A percentile compares a stretch with the other conserved stretches of the same genome.
Evolutionary conservation across 2,329 filamentous ascomycete species (phyloP).

Genomic region (Ophiostoma piceae): DNA sequence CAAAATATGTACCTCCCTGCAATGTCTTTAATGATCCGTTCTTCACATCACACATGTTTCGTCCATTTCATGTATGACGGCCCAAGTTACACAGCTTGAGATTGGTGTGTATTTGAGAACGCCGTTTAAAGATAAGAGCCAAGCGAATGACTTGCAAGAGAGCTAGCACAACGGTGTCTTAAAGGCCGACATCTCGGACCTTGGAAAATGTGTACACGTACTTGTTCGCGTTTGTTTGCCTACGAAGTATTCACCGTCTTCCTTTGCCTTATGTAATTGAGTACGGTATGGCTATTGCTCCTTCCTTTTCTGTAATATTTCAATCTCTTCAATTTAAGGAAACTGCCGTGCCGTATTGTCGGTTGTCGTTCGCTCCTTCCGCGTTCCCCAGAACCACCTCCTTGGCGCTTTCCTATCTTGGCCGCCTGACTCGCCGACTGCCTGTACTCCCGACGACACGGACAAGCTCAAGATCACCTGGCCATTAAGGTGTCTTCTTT

Average conservation of each 20-base stretch:
- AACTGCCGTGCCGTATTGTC: neutral
- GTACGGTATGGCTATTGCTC: neutral
- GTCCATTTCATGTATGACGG: neutral
- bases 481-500: neutral
- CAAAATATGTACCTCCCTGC: neutral
- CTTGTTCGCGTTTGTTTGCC: neutral
- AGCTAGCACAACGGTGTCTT: neutral
- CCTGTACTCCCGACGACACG: neutral
- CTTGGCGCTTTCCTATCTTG: conserved; percentile 2
- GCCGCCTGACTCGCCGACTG: conserved; percentile 10
- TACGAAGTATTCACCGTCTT: no score
- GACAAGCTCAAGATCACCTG: neutral
- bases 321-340: neutral
- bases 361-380: neutral
- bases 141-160: neutral
- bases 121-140: neutral
- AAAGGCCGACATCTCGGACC: neutral
- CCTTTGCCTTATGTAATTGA: neutral
- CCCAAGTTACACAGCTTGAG: neutral
- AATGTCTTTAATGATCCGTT: neutral
- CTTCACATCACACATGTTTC: neutral
- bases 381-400: neutral
- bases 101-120: neutral
- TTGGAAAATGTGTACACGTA: neutral
- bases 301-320: conserved; percentile 1